Percentiles rank a stretch among this genome's conserved stretches.
These are phyloP conservation scores for Bretschneidera sinensis DNA, from an alignment of 345 rosid genomes.

Conservation along the genomic window DNA sequence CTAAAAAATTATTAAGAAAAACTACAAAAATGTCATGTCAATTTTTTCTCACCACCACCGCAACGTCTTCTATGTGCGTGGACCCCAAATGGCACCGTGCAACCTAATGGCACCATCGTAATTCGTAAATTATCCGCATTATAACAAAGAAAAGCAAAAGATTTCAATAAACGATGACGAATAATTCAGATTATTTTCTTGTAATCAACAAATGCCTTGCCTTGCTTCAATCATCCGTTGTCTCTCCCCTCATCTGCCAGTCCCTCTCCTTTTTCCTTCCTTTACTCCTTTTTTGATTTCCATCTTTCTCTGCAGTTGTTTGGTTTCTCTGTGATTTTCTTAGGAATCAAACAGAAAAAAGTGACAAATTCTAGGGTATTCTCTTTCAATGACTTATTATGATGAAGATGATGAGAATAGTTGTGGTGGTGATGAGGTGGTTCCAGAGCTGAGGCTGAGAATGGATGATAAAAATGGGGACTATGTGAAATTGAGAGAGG, in stretches of 20 bases:
- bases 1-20: too few relatives aligned
- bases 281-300: constrained; percentile 19
- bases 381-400: constrained; percentile 54
- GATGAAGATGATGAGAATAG: constrained; percentile 27
- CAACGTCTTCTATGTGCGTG: too few relatives aligned
- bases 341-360: constrained; percentile 24
- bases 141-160: too few relatives aligned
- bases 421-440: constrained; percentile 36
- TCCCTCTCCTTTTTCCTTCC: too few relatives aligned
- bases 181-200: constrained; percentile 18
- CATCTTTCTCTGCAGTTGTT: not conserved
- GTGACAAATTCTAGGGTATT: constrained; percentile 12
- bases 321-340: constrained; percentile 13
- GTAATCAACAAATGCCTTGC: not conserved
- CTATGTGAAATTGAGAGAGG: constrained; percentile 42
- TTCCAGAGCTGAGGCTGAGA: constrained; percentile 60
- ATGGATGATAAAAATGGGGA: constrained; percentile 41
- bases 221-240: constrained; percentile 2
- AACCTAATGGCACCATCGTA: too few relatives aligned
- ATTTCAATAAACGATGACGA: not conserved
- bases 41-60: too few relatives aligned
- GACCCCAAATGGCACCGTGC: too few relatives aligned
- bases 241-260: constrained; percentile 20
- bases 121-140: not conserved
- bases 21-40: too few relatives aligned